A percentile compares a stretch with the other conserved stretches of the same genome.
phyloP scores from a whole-genome alignment of 2,329 filamentous ascomycete genomes.

The Epichloe gansuensis region DNA sequence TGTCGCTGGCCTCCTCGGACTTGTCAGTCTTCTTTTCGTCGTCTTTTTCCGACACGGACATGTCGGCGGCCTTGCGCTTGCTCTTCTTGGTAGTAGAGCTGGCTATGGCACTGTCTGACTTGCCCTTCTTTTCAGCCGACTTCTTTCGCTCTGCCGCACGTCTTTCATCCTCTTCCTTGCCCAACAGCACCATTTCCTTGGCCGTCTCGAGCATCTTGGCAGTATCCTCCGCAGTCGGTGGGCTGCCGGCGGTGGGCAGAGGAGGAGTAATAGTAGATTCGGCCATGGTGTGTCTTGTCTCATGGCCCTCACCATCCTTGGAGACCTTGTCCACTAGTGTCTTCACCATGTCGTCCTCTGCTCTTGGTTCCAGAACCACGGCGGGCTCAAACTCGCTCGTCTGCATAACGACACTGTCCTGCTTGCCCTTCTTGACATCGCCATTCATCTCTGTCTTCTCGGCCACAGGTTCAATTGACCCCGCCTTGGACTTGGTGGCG shows the following conservation, averaged over 20 bases:
- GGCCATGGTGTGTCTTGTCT: slow-evolving; percentile 61
- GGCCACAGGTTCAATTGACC: slow-evolving; percentile 20
- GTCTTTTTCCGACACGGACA: slow-evolving; percentile 52
- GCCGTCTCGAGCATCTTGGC: slow-evolving; percentile 77
- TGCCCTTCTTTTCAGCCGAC: slow-evolving; percentile 25
- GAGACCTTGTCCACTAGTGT: slow-evolving; percentile 56
- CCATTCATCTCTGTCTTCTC: slow-evolving; percentile 19
- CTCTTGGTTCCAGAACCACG: slow-evolving; percentile 36
- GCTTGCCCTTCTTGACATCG: slow-evolving; percentile 17
- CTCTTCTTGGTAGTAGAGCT: slow-evolving; percentile 34
- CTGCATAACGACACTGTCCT: slow-evolving; percentile 29
- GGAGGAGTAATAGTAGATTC: slow-evolving; percentile 35
- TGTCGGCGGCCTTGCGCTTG: slow-evolving; percentile 67
- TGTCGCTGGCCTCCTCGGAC: slow-evolving; percentile 16
- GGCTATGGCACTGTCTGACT: slow-evolving; percentile 20
- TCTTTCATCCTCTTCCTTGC: slow-evolving; percentile 33
- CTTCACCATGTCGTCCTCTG: slow-evolving; percentile 50
- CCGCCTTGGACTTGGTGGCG: slow-evolving; percentile 30
- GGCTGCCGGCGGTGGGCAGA: slow-evolving; percentile 41
- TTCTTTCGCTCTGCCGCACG: slow-evolving; percentile 27
- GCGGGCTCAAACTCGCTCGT: slow-evolving; percentile 38
- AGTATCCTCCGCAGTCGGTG: slow-evolving; percentile 66
- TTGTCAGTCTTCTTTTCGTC: slow-evolving; percentile 25
- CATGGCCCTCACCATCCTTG: slow-evolving; percentile 41
- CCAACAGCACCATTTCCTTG: slow-evolving; percentile 73